Evolutionary conservation across 2,329 filamentous ascomycete species (phyloP).

Genomic region (Pseudogymnoascus sp.): DNA sequence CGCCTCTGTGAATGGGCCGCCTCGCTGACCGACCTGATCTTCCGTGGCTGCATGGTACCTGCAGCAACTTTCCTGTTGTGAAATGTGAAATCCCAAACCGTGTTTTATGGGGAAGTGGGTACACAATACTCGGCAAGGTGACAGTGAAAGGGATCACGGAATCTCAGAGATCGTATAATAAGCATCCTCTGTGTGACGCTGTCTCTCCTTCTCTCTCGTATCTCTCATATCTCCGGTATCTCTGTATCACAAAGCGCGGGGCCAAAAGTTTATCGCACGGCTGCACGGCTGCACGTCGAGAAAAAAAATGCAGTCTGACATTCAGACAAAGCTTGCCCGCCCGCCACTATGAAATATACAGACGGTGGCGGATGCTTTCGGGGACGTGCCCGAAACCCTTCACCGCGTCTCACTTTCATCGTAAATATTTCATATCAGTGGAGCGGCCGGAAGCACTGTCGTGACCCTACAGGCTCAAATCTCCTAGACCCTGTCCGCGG

Average conservation of each 20-base stretch:
- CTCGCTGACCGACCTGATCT: neutral
- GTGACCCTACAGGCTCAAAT: constrained; percentile 2
- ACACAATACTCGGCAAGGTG: neutral
- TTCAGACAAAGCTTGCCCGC: neutral
- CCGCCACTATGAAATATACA: neutral
- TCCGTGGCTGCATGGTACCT: constrained; percentile 7
- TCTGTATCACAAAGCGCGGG: neutral
- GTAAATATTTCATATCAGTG: constrained; percentile 4
- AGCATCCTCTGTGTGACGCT: neutral
- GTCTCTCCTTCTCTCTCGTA: neutral
- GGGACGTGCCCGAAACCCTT: neutral
- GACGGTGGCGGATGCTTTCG: neutral
- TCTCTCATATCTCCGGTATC: neutral
- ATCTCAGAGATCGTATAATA: constrained; percentile 2
- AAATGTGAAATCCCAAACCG: neutral
- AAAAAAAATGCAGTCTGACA: neutral
- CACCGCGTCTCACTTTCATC: constrained; percentile 2
- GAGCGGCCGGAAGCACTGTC: neutral
- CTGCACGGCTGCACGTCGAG: neutral
- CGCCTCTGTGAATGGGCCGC: constrained; percentile 2
- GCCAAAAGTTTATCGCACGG: neutral
- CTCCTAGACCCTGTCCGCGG: constrained; percentile 2
- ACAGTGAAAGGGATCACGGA: neutral
- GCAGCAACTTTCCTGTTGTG: constrained; percentile 3
- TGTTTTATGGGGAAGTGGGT: constrained; percentile 6